Percentiles rank a stretch among this genome's conserved stretches.
phyloP scores from a whole-genome alignment of 108 stramenopile species.

The Nitzschia putrida region DNA sequence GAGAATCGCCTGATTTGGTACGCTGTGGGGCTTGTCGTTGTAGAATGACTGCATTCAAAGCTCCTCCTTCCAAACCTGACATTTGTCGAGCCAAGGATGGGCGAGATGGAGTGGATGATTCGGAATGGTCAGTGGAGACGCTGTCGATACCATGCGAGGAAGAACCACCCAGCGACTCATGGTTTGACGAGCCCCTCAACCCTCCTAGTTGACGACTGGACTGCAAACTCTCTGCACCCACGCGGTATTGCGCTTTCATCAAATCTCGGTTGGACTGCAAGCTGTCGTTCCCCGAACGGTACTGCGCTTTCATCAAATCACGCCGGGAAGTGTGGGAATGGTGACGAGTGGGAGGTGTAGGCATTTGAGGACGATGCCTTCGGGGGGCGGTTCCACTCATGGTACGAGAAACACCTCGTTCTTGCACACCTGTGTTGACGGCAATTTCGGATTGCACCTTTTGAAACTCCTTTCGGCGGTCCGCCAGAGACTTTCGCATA shows the following conservation, averaged over 20 bases:
- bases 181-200: neutral
- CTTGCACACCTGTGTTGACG: too few relatives aligned
- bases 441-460: neutral
- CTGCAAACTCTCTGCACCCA: neutral
- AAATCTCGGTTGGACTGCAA: neutral
- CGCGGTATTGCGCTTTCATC: too few relatives aligned
- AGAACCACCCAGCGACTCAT: neutral
- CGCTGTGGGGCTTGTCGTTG: slow-evolving; percentile 9
- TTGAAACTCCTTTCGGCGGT: slow-evolving; percentile 7
- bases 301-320: slow-evolving; percentile 4
- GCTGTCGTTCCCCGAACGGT: neutral
- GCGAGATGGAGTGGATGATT: neutral
- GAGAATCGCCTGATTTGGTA: neutral
- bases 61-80: slow-evolving; percentile 18
- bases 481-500: neutral
- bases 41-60: slow-evolving; percentile 2
- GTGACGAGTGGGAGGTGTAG: neutral
- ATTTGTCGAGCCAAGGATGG: neutral
- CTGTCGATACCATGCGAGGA: neutral
- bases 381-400: neutral
- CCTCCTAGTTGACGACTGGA: neutral
- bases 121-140: neutral
- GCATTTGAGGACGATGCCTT: neutral
- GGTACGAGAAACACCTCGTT: slow-evolving; percentile 4
- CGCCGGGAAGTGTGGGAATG: neutral